Evolutionary conservation across 2,329 filamentous ascomycete genomes (phyloP), one percentile per base, ranked within the genome.

Genomic region (Chaetomium sp.): DNA sequence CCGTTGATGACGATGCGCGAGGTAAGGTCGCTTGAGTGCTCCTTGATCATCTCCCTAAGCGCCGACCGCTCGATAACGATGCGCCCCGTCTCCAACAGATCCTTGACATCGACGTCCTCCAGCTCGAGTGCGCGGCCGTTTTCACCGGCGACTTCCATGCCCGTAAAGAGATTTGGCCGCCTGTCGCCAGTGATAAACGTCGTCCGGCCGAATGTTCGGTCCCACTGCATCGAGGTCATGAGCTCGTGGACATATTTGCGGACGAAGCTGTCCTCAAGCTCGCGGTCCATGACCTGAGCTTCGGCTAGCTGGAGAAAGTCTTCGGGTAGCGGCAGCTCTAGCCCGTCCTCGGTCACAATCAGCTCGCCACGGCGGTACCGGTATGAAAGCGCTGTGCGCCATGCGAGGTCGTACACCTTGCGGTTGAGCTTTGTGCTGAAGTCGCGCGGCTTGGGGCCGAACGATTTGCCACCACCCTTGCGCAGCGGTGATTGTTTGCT

Each of bases 321-420:
- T 11, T 71, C 66, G 0, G 80, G 79, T 62, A 82, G 66, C 9
- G 71, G 69, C 57, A 96, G 81, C 61, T 91, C 85, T 74, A 89
- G 80, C 42, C 83, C 81, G 66, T 90, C 86, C 67, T 92, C 86
- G 65, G 94, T 85, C 43, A 99, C 83, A 62, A 96, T 77, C 66
- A 99, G 76, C 75, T 97, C 89, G 49, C 91, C 94, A 62, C 85
- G 84, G 62, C 86, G 80, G 74, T 94, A 97, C 58, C 94, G 85
- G 76, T 96, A 95, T 67, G 88, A 94, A 62, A 99, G 79, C 9
- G 94, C 94, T 44, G 88, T 97, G 68, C 94, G 84, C 89, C 90
- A 97, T 8, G 94, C 94, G 65, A 95, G 79, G 72, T 97, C 91
- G 75, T 99, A 99, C 48, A 96, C 83, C 76, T 97, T 97, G 68